phyloP scores from a whole-genome alignment of 192 early-diverging fungal species.

The Oehlia diaphana region DNA sequence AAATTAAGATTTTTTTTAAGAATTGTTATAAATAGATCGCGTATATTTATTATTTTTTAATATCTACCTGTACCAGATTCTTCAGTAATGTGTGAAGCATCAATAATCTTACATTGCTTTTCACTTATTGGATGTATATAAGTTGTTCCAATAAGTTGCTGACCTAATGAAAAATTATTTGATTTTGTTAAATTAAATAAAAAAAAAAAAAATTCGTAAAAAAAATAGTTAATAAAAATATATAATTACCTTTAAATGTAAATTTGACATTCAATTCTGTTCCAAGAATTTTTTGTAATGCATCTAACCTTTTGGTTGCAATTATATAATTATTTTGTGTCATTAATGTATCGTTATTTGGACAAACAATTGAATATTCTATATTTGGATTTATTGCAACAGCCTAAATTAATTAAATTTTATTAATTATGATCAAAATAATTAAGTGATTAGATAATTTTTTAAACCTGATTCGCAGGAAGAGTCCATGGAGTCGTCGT shows the following conservation, averaged over 20 bases:
- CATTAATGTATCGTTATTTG: neutral
- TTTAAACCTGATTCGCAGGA: constrained; percentile 61
- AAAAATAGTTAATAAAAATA: too few relatives aligned
- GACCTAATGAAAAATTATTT: constrained; percentile 42
- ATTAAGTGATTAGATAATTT: too few relatives aligned
- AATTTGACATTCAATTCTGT: neutral
- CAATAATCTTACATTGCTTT: constrained; percentile 54
- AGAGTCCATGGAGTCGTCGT: constrained; percentile 85
- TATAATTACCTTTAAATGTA: too few relatives aligned
- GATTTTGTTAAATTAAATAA: neutral
- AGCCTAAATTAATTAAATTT: constrained; percentile 38
- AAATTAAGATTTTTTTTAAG: neutral
- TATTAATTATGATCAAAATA: neutral
- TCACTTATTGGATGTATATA: constrained; percentile 61
- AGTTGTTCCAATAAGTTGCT: constrained; percentile 51
- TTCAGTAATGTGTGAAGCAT: constrained; percentile 64
- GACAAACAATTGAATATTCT: constrained; percentile 53
- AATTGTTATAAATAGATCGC: neutral
- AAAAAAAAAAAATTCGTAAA: too few relatives aligned
- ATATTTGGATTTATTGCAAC: constrained; percentile 68
- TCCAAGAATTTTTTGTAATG: too few relatives aligned
- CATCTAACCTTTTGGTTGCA: constrained; percentile 25
- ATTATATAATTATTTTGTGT: constrained; percentile 39
- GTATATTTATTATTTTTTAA: neutral
- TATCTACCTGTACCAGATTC: constrained; percentile 60